phyloP scores from a whole-genome alignment of 2,329 filamentous ascomycete species.

The Delphinella strobiligena region DNA sequence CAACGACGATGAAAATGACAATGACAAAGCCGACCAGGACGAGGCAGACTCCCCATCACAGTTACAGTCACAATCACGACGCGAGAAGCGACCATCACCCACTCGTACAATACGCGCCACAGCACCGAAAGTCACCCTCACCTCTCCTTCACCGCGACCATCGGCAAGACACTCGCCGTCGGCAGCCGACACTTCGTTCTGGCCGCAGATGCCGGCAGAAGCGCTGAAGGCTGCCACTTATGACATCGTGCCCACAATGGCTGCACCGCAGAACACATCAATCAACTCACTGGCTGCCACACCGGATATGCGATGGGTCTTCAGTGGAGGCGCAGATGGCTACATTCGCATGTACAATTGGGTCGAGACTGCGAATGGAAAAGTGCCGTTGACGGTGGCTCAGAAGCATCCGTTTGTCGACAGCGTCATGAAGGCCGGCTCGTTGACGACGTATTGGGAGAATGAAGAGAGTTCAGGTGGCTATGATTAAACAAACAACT shows the following conservation, averaged over 20 bases:
- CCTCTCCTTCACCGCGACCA: slow-evolving; percentile 33
- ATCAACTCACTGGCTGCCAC: slow-evolving; percentile 89
- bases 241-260: slow-evolving; percentile 94
- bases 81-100: slow-evolving; percentile 15
- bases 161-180: slow-evolving; percentile 19
- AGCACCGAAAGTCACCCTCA: slow-evolving; percentile 37
- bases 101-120: slow-evolving; percentile 20
- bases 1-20: slow-evolving; percentile 22
- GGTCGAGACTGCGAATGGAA: slow-evolving; percentile 86
- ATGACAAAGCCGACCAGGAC: slow-evolving; percentile 27
- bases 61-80: slow-evolving; percentile 27
- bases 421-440: slow-evolving; percentile 88
- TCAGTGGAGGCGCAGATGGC: slow-evolving; percentile 86
- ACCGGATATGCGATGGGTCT: slow-evolving; percentile 87
- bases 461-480: slow-evolving; percentile 69
- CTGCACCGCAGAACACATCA: slow-evolving; percentile 87
- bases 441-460: slow-evolving; percentile 95
- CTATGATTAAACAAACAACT: too few species aligned
- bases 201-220: slow-evolving; percentile 52
- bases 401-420: slow-evolving; percentile 96
- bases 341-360: slow-evolving; percentile 98
- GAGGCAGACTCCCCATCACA: slow-evolving; percentile 32
- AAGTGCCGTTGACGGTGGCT: slow-evolving; percentile 83
- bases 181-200: slow-evolving; percentile 15
- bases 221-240: slow-evolving; percentile 71